These are phyloP conservation scores for Guadua angustifolia DNA, from an alignment of 176 grass and related monocot genomes.

Conservation along the genomic window DNA sequence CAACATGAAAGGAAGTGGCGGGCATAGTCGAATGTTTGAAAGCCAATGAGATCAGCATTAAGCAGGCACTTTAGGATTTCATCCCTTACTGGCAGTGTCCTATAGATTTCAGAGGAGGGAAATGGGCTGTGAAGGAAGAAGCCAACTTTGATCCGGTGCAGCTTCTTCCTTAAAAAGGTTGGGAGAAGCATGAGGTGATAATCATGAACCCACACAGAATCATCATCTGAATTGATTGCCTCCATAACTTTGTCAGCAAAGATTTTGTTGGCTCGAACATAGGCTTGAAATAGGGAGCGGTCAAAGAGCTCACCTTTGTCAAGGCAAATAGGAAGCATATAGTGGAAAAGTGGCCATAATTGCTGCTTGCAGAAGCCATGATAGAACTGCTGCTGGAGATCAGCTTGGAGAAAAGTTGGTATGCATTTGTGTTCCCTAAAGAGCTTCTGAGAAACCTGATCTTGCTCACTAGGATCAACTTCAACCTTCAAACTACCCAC, in stretches of 20 bases:
- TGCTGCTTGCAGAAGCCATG: slow-evolving; percentile 85
- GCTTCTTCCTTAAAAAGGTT: slow-evolving; percentile 73
- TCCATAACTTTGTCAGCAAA: slow-evolving; percentile 84
- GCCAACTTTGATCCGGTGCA: slow-evolving; percentile 70
- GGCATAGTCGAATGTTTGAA: slow-evolving; percentile 88
- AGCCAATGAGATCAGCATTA: slow-evolving; percentile 82
- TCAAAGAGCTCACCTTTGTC: slow-evolving; percentile 78
- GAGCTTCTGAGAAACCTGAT: slow-evolving; percentile 67
- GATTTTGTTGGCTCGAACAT: slow-evolving; percentile 71
- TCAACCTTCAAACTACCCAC: slow-evolving; percentile 75
- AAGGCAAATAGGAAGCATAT: slow-evolving; percentile 87
- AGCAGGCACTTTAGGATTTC: slow-evolving; percentile 72
- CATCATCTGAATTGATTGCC: slow-evolving; percentile 76
- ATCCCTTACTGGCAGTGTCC: slow-evolving; percentile 82
- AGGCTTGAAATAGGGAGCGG: slow-evolving; percentile 75
- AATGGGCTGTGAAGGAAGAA: slow-evolving; percentile 86
- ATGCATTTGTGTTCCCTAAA: slow-evolving; percentile 70
- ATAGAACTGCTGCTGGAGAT: slow-evolving; percentile 70
- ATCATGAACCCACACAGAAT: slow-evolving; percentile 90
- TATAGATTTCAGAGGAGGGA: slow-evolving; percentile 76
- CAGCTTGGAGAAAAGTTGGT: slow-evolving; percentile 69
- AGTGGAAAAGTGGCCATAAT: slow-evolving; percentile 86
- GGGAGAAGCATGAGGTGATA: slow-evolving; percentile 90
- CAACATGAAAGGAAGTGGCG: slow-evolving; percentile 86
- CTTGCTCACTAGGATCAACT: slow-evolving; percentile 72